Evolutionary conservation across 345 rosid species (phyloP), one percentile per base, ranked within the genome.

Genomic region (Aurinia saxatilis): DNA sequence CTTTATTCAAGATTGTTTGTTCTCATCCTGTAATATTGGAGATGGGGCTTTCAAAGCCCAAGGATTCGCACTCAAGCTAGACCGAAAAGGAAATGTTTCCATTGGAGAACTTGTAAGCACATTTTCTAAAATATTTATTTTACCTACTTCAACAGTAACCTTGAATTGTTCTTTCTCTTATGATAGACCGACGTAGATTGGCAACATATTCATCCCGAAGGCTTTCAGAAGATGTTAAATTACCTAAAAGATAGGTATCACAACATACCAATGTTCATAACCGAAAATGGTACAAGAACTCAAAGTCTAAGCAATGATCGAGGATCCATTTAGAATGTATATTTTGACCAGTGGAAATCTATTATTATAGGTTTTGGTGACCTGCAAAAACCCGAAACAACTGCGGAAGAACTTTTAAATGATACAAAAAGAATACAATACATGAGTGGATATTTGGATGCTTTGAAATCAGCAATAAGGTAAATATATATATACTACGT

Each of bases 1-100:
- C 72, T 88, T 77, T 35, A 47, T 69, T 19, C 67, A 79, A 63
- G 91, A 85, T 77, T 83, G 96, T 74, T 58, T 78, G n/a, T 64
- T 73, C 45, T 65, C 85, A 13, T 29, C 30, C 17, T 87, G 88
- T 60, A 71, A 78, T 29, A 50, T 50, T 36, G 88, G 87, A 54
- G 64, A 66, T 10, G 89, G 87, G 57, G 56, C 68, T 42, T 71
- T 84, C 12, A 79, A 60, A 68, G 68, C 74, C 9, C 79, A 84
- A 77, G 91, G 89, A 7, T 74, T 57, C 21, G 66, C 68, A 46
- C 38, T 63, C 10, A 64, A 74, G 41, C 73, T 74, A 17, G 59
- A 75, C 35, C 30, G 29, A 6, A 81, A 66, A 57, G 69, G 78
- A 30, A 80, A 77, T 38, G 50, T 63, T 48, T 42, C 68, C 21